Base-by-base conservation (phyloP, 1,139 yeast genomes). In the Suhomyces bribrorum region DNA sequence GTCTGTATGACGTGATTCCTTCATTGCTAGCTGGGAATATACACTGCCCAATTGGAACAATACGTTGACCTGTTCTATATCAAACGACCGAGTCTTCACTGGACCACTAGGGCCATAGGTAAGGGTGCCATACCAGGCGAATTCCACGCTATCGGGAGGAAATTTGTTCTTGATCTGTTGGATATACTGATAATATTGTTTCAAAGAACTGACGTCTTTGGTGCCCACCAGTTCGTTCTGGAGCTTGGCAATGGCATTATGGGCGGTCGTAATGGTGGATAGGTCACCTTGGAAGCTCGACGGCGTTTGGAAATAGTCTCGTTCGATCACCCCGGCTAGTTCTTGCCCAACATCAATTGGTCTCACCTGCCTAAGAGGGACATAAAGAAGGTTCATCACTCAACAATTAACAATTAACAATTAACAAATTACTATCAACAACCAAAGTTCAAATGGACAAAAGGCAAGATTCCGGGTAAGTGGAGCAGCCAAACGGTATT, bases 121-220 rank as follows among this genome's bases (percentile, higher is more conserved):
- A 14, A 86, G 58, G 0, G 89, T 79, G 20, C 83, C 81, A 52
- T 66, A 77, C 97, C 96, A 89, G 1, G 78, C 69, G 51, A 86
- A 84, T 31, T 72, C 77, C 4, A 78, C 46, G 5, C 58, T 50
- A 32, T 72, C 74, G 31, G 63, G 62, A 1, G 77, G 72, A 37
- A 77, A 73, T 47, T 70, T 74, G 31, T 47, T 44, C 14, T 53
- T 52, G 2, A 75, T 32, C n/a, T 54, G 53, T 5, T 51, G 41
- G 12, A 75, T 43, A 15, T 62, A 60, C 14, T 52, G 49, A 42
- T 59, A 65, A 50, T 74, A 76, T 17, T 58, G 56, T 26, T 52
- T 50, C 14, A 71, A 40, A 0, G 48, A 18, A 3, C 43, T 39
- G 26, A 56, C 58, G 20, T 53, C 45, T 7, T 52, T 41, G 5